These are phyloP conservation scores for Biscogniauxia sp. DNA, from an alignment of 2,329 filamentous ascomycete genomes.

Conservation along the genomic window DNA sequence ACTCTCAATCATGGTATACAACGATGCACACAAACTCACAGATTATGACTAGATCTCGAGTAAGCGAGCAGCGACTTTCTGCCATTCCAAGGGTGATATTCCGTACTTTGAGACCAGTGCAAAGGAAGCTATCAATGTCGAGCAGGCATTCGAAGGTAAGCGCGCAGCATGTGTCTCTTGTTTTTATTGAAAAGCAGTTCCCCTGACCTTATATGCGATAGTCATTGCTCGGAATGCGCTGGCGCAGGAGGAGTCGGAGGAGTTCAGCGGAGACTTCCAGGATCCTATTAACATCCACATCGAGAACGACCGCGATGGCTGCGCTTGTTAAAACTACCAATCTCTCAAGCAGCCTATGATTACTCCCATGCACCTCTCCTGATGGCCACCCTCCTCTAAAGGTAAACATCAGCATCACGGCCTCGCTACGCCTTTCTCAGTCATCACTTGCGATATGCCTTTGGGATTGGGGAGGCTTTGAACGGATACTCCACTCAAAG, in stretches of 20 bases:
- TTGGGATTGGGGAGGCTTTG: not conserved
- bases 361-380: not conserved
- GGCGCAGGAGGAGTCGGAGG: slow-evolving; percentile 94
- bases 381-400: not conserved
- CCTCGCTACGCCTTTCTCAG: not conserved
- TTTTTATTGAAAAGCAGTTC: not conserved
- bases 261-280: slow-evolving; percentile 95
- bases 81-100: slow-evolving; percentile 94
- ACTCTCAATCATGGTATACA: not conserved
- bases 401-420: not conserved
- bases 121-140: slow-evolving; percentile 97
- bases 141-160: slow-evolving; percentile 71
- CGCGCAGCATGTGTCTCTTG: not conserved
- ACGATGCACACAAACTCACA: slow-evolving; percentile 12
- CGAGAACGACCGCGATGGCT: slow-evolving; percentile 88
- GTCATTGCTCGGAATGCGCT: slow-evolving; percentile 96
- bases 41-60: slow-evolving; percentile 68
- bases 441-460: not conserved
- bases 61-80: slow-evolving; percentile 96
- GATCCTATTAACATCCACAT: slow-evolving; percentile 98
- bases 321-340: slow-evolving; percentile 68
- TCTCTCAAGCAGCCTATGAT: not conserved
- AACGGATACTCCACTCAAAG: not conserved
- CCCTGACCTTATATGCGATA: slow-evolving; percentile 36
- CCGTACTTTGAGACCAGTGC: slow-evolving; percentile 99